These are phyloP conservation scores for Albophoma yamanashiensis DNA, from an alignment of 2,329 filamentous ascomycete genomes.

Conservation along the genomic window DNA sequence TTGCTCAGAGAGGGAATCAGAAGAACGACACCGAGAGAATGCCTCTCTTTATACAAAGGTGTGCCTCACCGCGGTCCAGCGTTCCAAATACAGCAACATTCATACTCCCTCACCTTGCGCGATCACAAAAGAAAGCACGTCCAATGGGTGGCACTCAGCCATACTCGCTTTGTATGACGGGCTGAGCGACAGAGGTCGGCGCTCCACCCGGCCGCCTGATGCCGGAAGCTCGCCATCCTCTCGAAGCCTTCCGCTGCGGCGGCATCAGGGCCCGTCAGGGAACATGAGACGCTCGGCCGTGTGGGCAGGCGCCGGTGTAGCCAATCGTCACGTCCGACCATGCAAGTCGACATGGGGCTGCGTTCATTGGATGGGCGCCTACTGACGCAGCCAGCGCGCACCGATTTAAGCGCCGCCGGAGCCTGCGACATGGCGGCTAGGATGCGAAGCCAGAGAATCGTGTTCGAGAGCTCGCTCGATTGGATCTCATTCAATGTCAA, in stretches of 20 bases:
- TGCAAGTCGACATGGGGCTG: not conserved
- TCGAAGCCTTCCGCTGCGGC: not conserved
- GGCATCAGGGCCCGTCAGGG: not conserved
- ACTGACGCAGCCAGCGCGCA: not conserved
- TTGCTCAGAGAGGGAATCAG: not conserved
- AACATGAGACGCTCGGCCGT: slow-evolving; percentile 8
- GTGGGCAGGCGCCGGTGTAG: slow-evolving; percentile 10
- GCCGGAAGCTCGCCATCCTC: not conserved
- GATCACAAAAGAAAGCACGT: not conserved
- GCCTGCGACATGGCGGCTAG: not conserved
- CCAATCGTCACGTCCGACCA: slow-evolving; percentile 9
- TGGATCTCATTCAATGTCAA: not conserved
- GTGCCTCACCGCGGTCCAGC: not conserved
- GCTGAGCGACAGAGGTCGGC: not conserved
- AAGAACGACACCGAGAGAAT: not conserved
- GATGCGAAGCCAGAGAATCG: not conserved
- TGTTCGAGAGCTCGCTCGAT: not conserved
- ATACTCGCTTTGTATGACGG: not conserved
- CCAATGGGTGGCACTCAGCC: not conserved
- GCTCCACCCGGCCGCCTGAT: not conserved
- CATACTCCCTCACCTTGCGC: not conserved
- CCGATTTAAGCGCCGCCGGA: not conserved
- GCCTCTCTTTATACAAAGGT: slow-evolving; percentile 1
- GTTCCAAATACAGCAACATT: not conserved
- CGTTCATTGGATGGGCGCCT: slow-evolving; percentile 2